Percentiles rank a stretch among this genome's conserved stretches.
Evolutionary conservation across 768 basidiomycete species (phyloP).

Genomic region (Termitomyces eurrhizus): DNA sequence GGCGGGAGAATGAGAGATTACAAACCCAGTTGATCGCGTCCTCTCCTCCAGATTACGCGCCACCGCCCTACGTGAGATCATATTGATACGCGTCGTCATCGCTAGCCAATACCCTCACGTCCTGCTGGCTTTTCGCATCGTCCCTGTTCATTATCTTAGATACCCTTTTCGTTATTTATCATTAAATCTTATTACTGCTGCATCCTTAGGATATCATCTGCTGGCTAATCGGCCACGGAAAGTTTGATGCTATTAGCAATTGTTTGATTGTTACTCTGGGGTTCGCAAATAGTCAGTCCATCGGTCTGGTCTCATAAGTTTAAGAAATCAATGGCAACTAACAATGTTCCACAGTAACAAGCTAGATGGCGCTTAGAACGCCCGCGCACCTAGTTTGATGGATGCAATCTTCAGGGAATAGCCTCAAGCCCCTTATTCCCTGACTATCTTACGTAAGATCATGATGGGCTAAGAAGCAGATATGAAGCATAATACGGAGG

Average conservation of each 20-base stretch:
- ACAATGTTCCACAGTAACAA: not conserved
- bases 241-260: not conserved
- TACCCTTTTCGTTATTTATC: not conserved
- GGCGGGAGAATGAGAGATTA: slow-evolving; percentile 1
- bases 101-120: no score
- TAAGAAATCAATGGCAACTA: not conserved
- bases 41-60: not conserved
- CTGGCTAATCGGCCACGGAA: not conserved
- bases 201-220: not conserved
- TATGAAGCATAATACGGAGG: not conserved
- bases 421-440: no score
- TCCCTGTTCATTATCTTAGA: not conserved
- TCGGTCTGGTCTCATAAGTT: not conserved
- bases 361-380: no score
- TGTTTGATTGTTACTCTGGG: not conserved
- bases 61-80: not conserved
- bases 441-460: no score
- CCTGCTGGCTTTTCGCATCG: not conserved
- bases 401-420: no score
- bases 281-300: not conserved
- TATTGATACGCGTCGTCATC: not conserved
- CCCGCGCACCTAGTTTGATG: not conserved
- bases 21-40: not conserved
- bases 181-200: not conserved
- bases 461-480: no score